Evolutionary conservation across 2,329 filamentous ascomycete species (phyloP).

Genomic region (Penicillium hesseltinei): DNA sequence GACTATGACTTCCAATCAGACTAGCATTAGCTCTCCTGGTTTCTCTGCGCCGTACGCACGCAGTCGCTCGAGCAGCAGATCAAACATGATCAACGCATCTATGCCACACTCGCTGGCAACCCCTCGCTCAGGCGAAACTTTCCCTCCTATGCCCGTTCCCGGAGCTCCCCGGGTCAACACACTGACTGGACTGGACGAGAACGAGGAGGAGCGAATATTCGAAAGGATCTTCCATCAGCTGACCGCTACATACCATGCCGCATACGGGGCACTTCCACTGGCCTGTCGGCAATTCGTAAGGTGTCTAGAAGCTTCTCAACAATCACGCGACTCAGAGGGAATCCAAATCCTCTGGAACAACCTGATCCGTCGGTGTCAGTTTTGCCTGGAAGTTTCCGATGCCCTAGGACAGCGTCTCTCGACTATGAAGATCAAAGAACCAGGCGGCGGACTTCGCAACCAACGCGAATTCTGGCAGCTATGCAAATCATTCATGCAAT

Average conservation of each 20-base stretch:
- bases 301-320: constrained; percentile 63
- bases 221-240: constrained; percentile 79
- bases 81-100: constrained; percentile 51
- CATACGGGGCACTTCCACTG: constrained; percentile 67
- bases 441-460: constrained; percentile 62
- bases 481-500: constrained; percentile 61
- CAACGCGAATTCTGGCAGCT: constrained; percentile 64
- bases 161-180: constrained; percentile 52
- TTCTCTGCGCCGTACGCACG: constrained; percentile 34
- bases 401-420: constrained; percentile 70
- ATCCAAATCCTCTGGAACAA: constrained; percentile 65
- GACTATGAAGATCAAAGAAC: constrained; percentile 80
- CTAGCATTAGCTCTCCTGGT: constrained; percentile 31
- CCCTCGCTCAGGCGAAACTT: constrained; percentile 79
- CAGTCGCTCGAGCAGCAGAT: constrained; percentile 52
- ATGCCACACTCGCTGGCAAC: constrained; percentile 56
- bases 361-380: constrained; percentile 68
- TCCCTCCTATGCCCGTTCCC: constrained; percentile 52
- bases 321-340: constrained; percentile 58
- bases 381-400: constrained; percentile 71
- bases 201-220: constrained; percentile 76
- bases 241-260: constrained; percentile 69
- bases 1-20: constrained; percentile 31
- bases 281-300: constrained; percentile 66
- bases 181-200: constrained; percentile 61